A percentile compares a stretch with the other conserved stretches of the same genome.
Conservation (phyloP, 805 yeast genomes). For the Candida qinlingensis region DNA sequence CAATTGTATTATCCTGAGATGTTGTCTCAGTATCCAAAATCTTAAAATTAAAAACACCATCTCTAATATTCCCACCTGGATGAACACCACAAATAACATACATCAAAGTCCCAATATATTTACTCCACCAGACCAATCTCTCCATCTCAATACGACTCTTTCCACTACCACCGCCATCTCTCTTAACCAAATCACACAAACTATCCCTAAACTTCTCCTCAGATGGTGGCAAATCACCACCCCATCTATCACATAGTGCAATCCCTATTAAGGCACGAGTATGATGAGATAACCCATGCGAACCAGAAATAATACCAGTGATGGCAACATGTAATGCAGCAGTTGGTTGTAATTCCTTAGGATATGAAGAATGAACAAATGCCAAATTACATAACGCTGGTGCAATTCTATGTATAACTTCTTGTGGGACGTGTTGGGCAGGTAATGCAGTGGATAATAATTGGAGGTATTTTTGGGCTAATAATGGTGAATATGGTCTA, state of each 20-base stretch:
- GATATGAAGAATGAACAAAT: slow-evolving; percentile 71
- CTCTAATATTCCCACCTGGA: slow-evolving; percentile 75
- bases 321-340: slow-evolving; percentile 70
- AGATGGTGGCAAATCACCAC: slow-evolving; percentile 62
- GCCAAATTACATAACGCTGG: slow-evolving; percentile 72
- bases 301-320: slow-evolving; percentile 69
- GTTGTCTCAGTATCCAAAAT: slow-evolving; percentile 10
- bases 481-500: slow-evolving; percentile 63
- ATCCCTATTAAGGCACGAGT: slow-evolving; percentile 68
- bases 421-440: slow-evolving; percentile 44
- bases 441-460: slow-evolving; percentile 57
- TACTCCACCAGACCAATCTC: slow-evolving; percentile 64
- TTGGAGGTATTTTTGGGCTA: slow-evolving; percentile 51
- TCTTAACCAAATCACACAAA: slow-evolving; percentile 44
- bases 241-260: slow-evolving; percentile 78
- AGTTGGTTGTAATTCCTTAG: slow-evolving; percentile 70
- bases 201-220: slow-evolving; percentile 42
- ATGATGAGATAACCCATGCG: slow-evolving; percentile 70
- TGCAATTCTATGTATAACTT: slow-evolving; percentile 52
- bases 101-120: slow-evolving; percentile 67
- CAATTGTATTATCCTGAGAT: not conserved
- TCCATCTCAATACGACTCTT: slow-evolving; percentile 35
- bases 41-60: slow-evolving; percentile 46
- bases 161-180: slow-evolving; percentile 29
- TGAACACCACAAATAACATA: slow-evolving; percentile 75